Percentiles rank a stretch among this genome's conserved stretches.
These are phyloP conservation scores for Yamadazyma epiphylla DNA, from an alignment of 1,139 yeast species.

Conservation along the genomic window DNA sequence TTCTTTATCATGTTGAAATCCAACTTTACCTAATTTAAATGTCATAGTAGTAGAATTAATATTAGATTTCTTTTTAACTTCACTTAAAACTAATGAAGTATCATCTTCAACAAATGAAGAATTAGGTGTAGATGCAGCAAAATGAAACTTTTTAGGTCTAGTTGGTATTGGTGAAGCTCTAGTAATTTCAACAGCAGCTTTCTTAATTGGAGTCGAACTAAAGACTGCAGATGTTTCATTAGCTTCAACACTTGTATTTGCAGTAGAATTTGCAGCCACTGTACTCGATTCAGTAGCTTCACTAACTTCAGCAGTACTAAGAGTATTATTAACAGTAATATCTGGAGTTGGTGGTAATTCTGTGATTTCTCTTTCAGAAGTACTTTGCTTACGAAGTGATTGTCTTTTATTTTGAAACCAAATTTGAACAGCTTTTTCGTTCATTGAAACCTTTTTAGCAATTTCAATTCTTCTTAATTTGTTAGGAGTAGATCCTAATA, in stretches of 20 bases:
- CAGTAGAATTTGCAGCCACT: slow-evolving; percentile 7
- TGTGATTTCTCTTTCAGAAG: slow-evolving; percentile 39
- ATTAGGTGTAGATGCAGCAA: slow-evolving; percentile 14
- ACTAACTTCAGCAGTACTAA: slow-evolving; percentile 6
- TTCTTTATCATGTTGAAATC: slow-evolving; percentile 14
- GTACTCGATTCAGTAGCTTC: too few relatives aligned
- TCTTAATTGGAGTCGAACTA: slow-evolving; percentile 21
- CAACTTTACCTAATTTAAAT: slow-evolving; percentile 28
- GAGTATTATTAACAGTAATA: slow-evolving; percentile 4
- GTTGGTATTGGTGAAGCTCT: slow-evolving; percentile 17
- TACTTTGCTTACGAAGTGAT: slow-evolving; percentile 56
- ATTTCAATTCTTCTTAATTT: slow-evolving; percentile 70
- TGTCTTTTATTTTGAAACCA: slow-evolving; percentile 98
- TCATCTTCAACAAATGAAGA: slow-evolving; percentile 17
- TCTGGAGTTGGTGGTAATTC: slow-evolving; percentile 38
- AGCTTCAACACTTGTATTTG: slow-evolving; percentile 13
- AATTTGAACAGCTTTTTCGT: slow-evolving; percentile 95
- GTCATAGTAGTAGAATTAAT: slow-evolving; percentile 34
- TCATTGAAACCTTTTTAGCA: slow-evolving; percentile 78
- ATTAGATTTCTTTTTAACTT: slow-evolving; percentile 36
- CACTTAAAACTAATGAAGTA: slow-evolving; percentile 20
- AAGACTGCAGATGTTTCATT: too few relatives aligned
- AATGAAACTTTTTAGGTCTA: slow-evolving; percentile 7
- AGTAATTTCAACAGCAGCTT: slow-evolving; percentile 16
- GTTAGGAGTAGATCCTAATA: slow-evolving; percentile 75